Percentiles rank a stretch among this genome's conserved stretches.
Conservation (phyloP, 495 filamentous ascomycete species). For the Cryomyces minteri region DNA sequence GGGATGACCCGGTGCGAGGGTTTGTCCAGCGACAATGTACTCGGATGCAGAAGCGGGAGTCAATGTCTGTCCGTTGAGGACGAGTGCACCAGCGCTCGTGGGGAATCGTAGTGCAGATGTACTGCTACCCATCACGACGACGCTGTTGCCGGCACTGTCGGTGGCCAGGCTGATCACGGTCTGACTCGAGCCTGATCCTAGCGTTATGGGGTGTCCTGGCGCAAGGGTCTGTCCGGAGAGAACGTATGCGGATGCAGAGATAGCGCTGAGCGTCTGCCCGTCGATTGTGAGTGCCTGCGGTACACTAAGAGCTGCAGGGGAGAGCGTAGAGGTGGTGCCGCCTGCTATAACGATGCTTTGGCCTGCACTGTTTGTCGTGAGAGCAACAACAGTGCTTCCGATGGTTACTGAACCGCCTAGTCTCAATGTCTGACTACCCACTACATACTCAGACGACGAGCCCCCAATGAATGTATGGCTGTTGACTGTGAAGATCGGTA, state of each 20-base stretch:
- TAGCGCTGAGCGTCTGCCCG: not conserved
- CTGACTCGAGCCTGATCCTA: not conserved
- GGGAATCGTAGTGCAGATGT: no score
- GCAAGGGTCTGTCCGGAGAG: not conserved
- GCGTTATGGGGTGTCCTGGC: not conserved
- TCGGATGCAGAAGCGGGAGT: not conserved
- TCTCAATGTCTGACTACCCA: not conserved
- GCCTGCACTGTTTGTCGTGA: not conserved
- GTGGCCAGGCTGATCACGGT: not conserved
- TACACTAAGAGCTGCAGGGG: not conserved
- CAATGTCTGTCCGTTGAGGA: no score
- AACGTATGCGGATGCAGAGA: not conserved
- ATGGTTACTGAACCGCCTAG: not conserved
- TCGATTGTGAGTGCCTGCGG: not conserved
- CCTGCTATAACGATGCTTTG: no score
- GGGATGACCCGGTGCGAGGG: not conserved
- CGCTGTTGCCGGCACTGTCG: no score
- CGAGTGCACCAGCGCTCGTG: no score
- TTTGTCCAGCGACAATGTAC: not conserved
- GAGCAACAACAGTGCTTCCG: not conserved
- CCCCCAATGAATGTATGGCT: no score
- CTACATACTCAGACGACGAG: no score
- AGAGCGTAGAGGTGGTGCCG: not conserved
- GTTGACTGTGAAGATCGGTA: no score
- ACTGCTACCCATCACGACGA: no score